These are phyloP conservation scores for Aethionema arabicum DNA, from an alignment of 345 rosid species.

Conservation along the genomic window DNA sequence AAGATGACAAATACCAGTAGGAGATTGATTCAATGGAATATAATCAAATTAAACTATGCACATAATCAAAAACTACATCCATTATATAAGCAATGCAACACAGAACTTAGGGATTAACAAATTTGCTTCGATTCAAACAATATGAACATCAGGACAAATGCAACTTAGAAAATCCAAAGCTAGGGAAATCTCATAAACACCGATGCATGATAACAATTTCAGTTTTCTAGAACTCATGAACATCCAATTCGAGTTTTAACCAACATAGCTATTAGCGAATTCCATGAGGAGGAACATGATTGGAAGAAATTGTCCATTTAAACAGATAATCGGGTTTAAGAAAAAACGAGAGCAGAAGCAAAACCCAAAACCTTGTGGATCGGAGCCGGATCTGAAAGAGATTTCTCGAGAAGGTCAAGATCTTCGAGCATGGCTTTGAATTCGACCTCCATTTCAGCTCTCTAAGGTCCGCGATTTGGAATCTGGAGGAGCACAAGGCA, in stretches of 20 bases:
- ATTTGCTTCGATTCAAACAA: background rate
- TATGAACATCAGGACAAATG: slow-evolving; percentile 2
- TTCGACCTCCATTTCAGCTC: slow-evolving; percentile 63
- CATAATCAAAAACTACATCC: background rate
- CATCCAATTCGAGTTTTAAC: background rate
- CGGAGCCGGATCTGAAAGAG: slow-evolving; percentile 58
- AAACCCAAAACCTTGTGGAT: slow-evolving; percentile 54
- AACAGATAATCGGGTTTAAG: background rate
- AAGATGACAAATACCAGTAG: background rate
- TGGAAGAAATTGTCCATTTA: background rate
- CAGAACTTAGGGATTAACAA: background rate
- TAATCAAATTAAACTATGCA: background rate
- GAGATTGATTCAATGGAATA: too few species aligned
- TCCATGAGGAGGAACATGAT: background rate
- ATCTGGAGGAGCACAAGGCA: too few species aligned
- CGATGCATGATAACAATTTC: slow-evolving; percentile 19
- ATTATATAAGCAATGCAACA: slow-evolving; percentile 14
- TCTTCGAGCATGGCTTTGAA: slow-evolving; percentile 60
- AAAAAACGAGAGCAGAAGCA: background rate
- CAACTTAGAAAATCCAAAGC: slow-evolving; percentile 9
- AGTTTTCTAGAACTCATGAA: background rate
- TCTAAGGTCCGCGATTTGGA: background rate
- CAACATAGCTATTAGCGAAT: background rate
- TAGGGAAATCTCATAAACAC: slow-evolving; percentile 1
- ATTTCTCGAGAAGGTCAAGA: slow-evolving; percentile 55